A percentile compares a stretch with the other conserved stretches of the same genome.
Evolutionary conservation across 257 asterid genomes (phyloP).

Genomic region (Solanum paucissectum): DNA sequence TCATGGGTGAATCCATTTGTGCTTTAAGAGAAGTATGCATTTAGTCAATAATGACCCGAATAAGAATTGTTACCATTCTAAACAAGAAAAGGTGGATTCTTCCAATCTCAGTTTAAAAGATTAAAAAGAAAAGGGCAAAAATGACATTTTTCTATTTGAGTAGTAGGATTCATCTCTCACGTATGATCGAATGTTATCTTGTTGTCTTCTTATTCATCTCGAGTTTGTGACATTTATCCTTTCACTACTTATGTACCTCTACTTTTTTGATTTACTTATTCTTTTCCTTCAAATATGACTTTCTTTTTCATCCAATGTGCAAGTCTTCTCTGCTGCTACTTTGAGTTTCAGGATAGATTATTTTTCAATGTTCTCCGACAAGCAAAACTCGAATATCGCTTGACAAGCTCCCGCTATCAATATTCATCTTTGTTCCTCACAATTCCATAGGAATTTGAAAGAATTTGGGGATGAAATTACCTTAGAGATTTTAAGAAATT

Average conservation of each 20-base stretch:
- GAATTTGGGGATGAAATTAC: too few relatives aligned
- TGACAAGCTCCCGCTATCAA: too few relatives aligned
- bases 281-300: not conserved
- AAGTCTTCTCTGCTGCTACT: not conserved
- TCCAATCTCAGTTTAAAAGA: not conserved
- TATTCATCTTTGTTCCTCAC: too few relatives aligned
- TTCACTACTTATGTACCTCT: not conserved
- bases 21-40: not conserved
- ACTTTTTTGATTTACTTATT: not conserved
- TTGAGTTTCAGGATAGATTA: not conserved
- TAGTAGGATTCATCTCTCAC: not conserved
- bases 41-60: not conserved
- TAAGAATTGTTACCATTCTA: not conserved
- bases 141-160: not conserved
- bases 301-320: not conserved
- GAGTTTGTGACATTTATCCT: not conserved
- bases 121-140: not conserved
- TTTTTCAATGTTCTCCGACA: too few relatives aligned
- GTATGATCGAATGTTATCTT: not conserved
- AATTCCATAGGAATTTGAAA: too few relatives aligned
- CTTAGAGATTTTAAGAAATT: too few relatives aligned
- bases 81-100: not conserved
- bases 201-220: not conserved
- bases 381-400: too few relatives aligned
- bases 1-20: not conserved